These are phyloP conservation scores for Pueraria montana DNA, from an alignment of 306 rosid species.

Conservation along the genomic window DNA sequence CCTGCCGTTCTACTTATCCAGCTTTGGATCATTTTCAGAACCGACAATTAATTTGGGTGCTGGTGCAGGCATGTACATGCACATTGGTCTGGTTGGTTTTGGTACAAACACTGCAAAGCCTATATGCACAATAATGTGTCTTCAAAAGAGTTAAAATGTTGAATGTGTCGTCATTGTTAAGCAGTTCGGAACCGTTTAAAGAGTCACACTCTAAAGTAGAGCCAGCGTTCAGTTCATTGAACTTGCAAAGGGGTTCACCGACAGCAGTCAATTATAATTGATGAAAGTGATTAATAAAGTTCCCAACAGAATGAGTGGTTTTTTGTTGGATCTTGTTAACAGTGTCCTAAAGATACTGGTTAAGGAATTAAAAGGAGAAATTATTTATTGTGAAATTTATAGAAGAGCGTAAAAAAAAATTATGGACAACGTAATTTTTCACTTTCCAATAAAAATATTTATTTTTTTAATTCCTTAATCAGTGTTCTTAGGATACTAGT, in stretches of 20 bases:
- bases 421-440: too few relatives aligned
- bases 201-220: neutral
- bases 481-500: too few relatives aligned
- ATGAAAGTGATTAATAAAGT: constrained; percentile 8
- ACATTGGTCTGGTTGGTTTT: constrained; percentile 52
- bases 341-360: too few relatives aligned
- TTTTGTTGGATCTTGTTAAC: too few relatives aligned
- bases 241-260: constrained; percentile 47
- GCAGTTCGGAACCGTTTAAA: constrained; percentile 1
- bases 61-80: constrained; percentile 37
- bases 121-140: constrained; percentile 26
- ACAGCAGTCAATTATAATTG: constrained; percentile 39
- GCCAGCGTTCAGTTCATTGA: constrained; percentile 43
- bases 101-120: constrained; percentile 55
- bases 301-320: constrained; percentile 40
- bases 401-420: too few relatives aligned
- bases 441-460: too few relatives aligned
- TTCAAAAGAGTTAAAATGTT: constrained; percentile 18
- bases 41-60: constrained; percentile 33
- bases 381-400: too few relatives aligned
- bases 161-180: constrained; percentile 12
- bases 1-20: neutral
- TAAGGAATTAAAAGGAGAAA: too few relatives aligned
- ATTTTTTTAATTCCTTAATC: too few relatives aligned
- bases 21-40: constrained; percentile 2